Conservation (phyloP, 805 yeast genomes). For the Saccharomycopsis sp. region DNA sequence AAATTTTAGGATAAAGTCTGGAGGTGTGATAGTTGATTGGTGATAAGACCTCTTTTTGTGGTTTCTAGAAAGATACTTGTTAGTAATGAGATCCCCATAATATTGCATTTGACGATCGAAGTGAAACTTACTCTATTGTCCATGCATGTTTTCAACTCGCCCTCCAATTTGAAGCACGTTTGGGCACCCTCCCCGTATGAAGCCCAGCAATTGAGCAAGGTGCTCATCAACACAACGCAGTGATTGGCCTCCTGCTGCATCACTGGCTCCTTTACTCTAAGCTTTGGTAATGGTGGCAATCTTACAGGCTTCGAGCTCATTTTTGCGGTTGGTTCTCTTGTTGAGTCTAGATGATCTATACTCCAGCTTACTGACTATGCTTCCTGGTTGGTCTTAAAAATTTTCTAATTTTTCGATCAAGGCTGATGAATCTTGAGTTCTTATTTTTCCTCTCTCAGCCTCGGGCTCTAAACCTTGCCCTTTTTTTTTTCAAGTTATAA, state of each 20-base stretch:
- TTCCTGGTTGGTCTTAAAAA: too few species aligned
- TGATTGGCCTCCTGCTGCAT: slow-evolving; percentile 54
- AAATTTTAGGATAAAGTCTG: slow-evolving; percentile 41
- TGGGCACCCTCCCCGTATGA: slow-evolving; percentile 81
- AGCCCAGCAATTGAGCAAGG: slow-evolving; percentile 91
- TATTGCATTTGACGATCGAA: not conserved
- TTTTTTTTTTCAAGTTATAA: too few species aligned
- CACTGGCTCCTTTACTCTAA: slow-evolving; percentile 61
- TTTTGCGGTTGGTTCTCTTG: not conserved
- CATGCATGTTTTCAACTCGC: slow-evolving; percentile 72
- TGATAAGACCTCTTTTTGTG: slow-evolving; percentile 28
- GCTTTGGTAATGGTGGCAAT: slow-evolving; percentile 68
- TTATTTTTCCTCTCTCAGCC: too few species aligned
- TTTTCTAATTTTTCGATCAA: too few species aligned
- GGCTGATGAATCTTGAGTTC: too few species aligned
- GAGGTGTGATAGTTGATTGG: slow-evolving; percentile 49
- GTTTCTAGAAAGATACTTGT: slow-evolving; percentile 18
- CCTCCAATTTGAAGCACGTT: slow-evolving; percentile 57
- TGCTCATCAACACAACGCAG: slow-evolving; percentile 77
- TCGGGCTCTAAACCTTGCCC: not conserved
- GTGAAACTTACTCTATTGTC: slow-evolving; percentile 30
- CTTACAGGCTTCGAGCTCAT: slow-evolving; percentile 30
- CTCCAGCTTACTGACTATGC: too few species aligned
- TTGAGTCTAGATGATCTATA: too few species aligned
- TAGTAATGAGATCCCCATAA: slow-evolving; percentile 20